Evolutionary conservation across 2,329 filamentous ascomycete genomes (phyloP).

Genomic region (Sarocladiaceae sp.): DNA sequence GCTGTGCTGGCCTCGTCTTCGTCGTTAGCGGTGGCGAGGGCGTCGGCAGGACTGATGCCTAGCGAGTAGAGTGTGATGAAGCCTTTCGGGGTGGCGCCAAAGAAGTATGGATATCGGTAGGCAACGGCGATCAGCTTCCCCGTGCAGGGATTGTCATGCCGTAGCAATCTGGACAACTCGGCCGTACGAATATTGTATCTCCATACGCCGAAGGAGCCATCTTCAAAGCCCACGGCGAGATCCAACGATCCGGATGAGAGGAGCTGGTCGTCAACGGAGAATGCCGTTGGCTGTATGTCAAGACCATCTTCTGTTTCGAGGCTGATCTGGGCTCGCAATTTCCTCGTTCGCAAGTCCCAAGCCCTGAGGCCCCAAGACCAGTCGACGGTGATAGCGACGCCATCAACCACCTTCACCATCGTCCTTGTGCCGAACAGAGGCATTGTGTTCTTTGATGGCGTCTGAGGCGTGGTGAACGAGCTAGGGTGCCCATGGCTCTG

Average conservation of each 20-base stretch:
- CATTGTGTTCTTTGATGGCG: slow-evolving; percentile 7
- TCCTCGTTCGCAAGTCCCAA: slow-evolving; percentile 65
- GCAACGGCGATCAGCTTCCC: slow-evolving; percentile 66
- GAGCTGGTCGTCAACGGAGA: slow-evolving; percentile 56
- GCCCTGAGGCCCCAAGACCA: slow-evolving; percentile 62
- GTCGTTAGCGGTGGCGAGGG: not conserved
- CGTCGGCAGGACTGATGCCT: slow-evolving; percentile 7
- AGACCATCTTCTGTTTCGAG: slow-evolving; percentile 22
- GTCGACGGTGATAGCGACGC: slow-evolving; percentile 74
- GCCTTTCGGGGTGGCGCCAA: slow-evolving; percentile 71
- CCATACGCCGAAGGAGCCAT: slow-evolving; percentile 69
- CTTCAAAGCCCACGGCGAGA: slow-evolving; percentile 62
- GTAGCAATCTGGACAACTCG: slow-evolving; percentile 45
- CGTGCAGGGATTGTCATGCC: slow-evolving; percentile 54
- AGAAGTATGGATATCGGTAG: slow-evolving; percentile 65
- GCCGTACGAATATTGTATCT: slow-evolving; percentile 41
- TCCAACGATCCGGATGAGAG: slow-evolving; percentile 41
- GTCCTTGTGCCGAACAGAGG: slow-evolving; percentile 41
- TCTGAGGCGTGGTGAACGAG: slow-evolving; percentile 10
- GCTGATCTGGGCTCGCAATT: slow-evolving; percentile 46
- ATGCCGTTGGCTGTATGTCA: slow-evolving; percentile 47
- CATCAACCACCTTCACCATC: slow-evolving; percentile 70
- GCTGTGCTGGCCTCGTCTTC: not conserved
- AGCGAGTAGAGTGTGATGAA: slow-evolving; percentile 73
- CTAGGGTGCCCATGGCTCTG: not conserved